Evolutionary conservation across 768 basidiomycete species (phyloP).

Genomic region (Boletus rubescentipes): DNA sequence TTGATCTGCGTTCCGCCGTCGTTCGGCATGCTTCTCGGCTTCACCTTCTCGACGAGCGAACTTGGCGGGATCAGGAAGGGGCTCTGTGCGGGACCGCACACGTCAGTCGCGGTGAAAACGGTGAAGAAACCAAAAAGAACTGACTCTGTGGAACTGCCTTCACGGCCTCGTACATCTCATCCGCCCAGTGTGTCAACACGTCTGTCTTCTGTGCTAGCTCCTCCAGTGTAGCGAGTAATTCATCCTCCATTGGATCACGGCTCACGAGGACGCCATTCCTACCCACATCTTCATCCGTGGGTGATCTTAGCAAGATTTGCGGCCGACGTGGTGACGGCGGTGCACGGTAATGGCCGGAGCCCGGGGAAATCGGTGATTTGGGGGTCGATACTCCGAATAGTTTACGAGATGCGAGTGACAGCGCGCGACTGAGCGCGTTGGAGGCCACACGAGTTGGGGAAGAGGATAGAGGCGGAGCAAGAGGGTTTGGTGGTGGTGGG

Average conservation of each 20-base stretch:
- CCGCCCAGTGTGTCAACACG: conserved; percentile 90
- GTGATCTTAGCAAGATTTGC: conserved; percentile 46
- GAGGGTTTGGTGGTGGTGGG: conserved; percentile 58
- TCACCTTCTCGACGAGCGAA: conserved; percentile 72
- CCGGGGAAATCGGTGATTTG: conserved; percentile 38
- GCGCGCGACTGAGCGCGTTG: conserved; percentile 74
- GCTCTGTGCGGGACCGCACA: conserved; percentile 47
- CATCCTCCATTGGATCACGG: conserved; percentile 76
- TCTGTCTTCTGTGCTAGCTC: conserved; percentile 96
- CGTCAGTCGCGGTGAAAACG: conserved; percentile 1
- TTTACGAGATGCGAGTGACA: conserved; percentile 80
- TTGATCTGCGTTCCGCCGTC: conserved; percentile 69
- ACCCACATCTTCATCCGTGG: conserved; percentile 39
- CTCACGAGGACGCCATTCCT: conserved; percentile 24
- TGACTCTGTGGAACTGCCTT: conserved; percentile 81
- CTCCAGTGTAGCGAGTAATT: conserved; percentile 76
- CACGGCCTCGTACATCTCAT: conserved; percentile 89
- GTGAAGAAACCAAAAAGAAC: conserved; percentile 29
- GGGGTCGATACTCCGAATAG: conserved; percentile 59
- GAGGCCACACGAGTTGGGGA: conserved; percentile 68
- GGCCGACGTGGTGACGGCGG: conserved; percentile 58
- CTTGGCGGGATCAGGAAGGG: conserved; percentile 76
- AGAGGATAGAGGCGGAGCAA: conserved; percentile 57
- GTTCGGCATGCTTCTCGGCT: conserved; percentile 63
- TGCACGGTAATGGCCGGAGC: conserved; percentile 37